These are phyloP conservation scores for Eucalyptus marginata DNA, from an alignment of 345 rosid species.

Conservation along the genomic window DNA sequence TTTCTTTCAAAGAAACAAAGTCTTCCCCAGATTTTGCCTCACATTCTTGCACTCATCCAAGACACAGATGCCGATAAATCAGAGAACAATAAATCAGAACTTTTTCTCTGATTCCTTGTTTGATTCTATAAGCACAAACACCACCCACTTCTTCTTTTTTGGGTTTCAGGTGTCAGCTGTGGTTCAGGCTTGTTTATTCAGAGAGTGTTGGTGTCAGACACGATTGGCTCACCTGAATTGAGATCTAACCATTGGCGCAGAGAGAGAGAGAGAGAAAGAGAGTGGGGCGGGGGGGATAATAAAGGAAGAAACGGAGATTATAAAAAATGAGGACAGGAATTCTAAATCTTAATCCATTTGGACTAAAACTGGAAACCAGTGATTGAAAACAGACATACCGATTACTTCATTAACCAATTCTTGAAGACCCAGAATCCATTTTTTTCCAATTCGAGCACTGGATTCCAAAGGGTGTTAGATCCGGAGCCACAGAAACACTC, in stretches of 20 bases:
- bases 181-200: not conserved
- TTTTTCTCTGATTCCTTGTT: not conserved
- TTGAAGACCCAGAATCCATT: slow-evolving; percentile 4
- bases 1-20: not conserved
- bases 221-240: not conserved
- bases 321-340: not conserved
- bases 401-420: slow-evolving; percentile 11
- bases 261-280: not conserved
- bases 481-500: not conserved
- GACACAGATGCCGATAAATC: not conserved
- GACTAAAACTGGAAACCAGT: slow-evolving; percentile 16
- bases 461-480: slow-evolving; percentile 18
- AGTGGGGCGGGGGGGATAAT: not conserved
- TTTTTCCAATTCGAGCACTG: slow-evolving; percentile 11
- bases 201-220: not conserved
- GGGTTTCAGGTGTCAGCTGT: not conserved
- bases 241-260: not conserved
- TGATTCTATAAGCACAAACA: not conserved
- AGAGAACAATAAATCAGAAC: not conserved
- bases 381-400: slow-evolving; percentile 19
- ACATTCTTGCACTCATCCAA: not conserved
- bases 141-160: not conserved
- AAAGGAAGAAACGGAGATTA: not conserved
- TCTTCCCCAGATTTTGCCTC: not conserved
- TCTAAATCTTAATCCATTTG: not conserved